Base-by-base conservation (phyloP, 2,329 filamentous ascomycete species). In the Metarhizium album region DNA sequence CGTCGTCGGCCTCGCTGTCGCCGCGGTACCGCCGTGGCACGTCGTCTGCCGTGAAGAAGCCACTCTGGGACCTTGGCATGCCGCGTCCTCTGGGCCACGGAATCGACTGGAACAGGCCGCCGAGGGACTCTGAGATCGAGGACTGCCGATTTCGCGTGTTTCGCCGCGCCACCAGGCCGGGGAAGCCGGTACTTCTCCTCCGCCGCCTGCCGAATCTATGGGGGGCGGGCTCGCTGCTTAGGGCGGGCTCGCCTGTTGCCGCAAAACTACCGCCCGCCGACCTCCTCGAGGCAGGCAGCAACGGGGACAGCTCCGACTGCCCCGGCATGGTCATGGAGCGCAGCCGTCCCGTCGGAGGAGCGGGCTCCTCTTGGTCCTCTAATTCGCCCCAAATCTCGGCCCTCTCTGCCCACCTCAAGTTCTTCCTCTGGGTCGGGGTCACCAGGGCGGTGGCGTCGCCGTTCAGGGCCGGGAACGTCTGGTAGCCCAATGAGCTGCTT, bases 371-470 rank as follows among this genome's bases (percentile, higher is more conserved):
- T 40, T 85, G 81, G 59, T 95, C 90, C 61, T 93, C 84, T 14
- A 95, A 74, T 64, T 94, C 89, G 51, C 83, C 86, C 90, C 89
- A 95, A 31, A 95, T 93, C 59, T 93, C 87, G 35, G 82, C 82
- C 1, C 80, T 79, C 62, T 93, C 86, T 51, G 80, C 71, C 74
- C 79, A 80, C 49, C 80, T 63, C 38, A 71, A 74, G 18, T 74
- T 75, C 57, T 73, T 73, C 60, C 72, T 74, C 51, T 71, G 72
- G 47, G 68, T 62, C 24, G 73, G 64, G n/a, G n/a, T n/a, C 14
- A 67, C 65, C 48, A 71, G 58, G 16, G 64, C 62, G 4, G 67
- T 66, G 3, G 61, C 65, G 49, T 73, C 69, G 22, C 64, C 66
- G 59, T 57, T 68, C 37, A 52, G 61, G 46, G 62, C 65, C 1